Conservation (phyloP, 2,329 filamentous ascomycete species). For the Pseudogymnoascus sp. region DNA sequence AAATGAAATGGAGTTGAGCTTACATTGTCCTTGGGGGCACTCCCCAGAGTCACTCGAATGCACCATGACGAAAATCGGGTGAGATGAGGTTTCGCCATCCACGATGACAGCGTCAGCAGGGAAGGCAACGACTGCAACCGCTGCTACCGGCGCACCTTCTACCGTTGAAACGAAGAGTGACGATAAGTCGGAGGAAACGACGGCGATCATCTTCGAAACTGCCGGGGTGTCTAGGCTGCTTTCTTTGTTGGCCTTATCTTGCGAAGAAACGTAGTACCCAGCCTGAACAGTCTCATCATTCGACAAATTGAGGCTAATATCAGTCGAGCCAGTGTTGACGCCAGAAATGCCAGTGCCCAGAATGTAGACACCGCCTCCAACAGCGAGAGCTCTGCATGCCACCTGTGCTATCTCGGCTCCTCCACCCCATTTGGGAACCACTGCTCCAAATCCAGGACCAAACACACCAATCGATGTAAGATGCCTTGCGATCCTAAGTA, state of each 20-base stretch:
- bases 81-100: slow-evolving; percentile 30
- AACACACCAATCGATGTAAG: slow-evolving; percentile 80
- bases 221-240: slow-evolving; percentile 20
- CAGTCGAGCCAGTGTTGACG: slow-evolving; percentile 20
- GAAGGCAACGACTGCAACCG: slow-evolving; percentile 62
- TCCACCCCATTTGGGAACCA: slow-evolving; percentile 90
- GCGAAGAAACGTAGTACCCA: slow-evolving; percentile 31
- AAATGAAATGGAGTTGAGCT: slow-evolving; percentile 39
- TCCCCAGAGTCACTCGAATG: slow-evolving; percentile 91
- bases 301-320: slow-evolving; percentile 43
- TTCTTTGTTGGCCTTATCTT: slow-evolving; percentile 14
- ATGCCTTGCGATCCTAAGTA: slow-evolving; percentile 69
- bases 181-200: slow-evolving; percentile 58
- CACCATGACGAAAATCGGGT: slow-evolving; percentile 52
- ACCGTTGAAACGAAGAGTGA: slow-evolving; percentile 60
- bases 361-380: slow-evolving; percentile 86
- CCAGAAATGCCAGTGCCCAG: slow-evolving; percentile 59
- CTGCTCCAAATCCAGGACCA: slow-evolving; percentile 78
- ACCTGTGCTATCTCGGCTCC: slow-evolving; percentile 84
- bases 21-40: slow-evolving; percentile 82
- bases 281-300: slow-evolving; percentile 50
- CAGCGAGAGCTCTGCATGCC: slow-evolving; percentile 79
- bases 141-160: slow-evolving; percentile 68
- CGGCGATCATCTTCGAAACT: slow-evolving; percentile 53
- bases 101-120: slow-evolving; percentile 42